Evolutionary conservation across 768 basidiomycete species (phyloP), one percentile per base, ranked within the genome.

Genomic region (Russula olivacea): DNA sequence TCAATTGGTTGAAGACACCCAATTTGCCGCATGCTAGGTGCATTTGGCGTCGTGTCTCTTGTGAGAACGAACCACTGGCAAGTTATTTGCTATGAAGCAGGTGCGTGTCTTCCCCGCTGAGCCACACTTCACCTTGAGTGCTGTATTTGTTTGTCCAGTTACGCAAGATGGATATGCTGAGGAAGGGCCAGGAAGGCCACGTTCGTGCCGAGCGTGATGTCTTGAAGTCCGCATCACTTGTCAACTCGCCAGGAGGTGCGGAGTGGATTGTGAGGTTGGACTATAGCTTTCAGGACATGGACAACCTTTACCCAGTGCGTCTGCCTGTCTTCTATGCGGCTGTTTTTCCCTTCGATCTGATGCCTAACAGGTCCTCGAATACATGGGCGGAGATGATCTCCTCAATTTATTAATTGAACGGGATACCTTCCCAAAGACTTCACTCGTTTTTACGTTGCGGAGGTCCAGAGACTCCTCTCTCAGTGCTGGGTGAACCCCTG

Each of bases 51-150:
- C 50, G 96, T 99, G 19, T 90, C 88, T 11, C 83, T 99, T 55
- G 96, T 97, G 43, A 85, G 93, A 98, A 75, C 83, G 82, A 69
- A 79, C 83, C 28, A 83, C 86, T 4, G 90, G 91, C 19, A 83
- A 85, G 64, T 78, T 98, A 51, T 98, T 86, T 71, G 94, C 94
- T 58, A 98, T 99, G 92, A 99, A 98, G 74, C 91, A 98, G 87
- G 90, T 91, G 71, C 47, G 58, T 55, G 38, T 59, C 36, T 50
- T 58, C 49, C 41, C 56, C 74, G 67, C 63, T 49, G 65, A 38
- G 48, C 36, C 23, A 48, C 51, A 69, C 53, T 67, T 58, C 66
- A 67, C 68, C 58, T 38, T 53, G 51, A 52, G 60, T 56, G 60
- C 55, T 21, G 25, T 15, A 41, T 19, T 60, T 64, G 19, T 68